A percentile compares a stretch with the other conserved stretches of the same genome.
Conservation (phyloP, 495 filamentous ascomycete genomes). For the Acidomyces sp. region DNA sequence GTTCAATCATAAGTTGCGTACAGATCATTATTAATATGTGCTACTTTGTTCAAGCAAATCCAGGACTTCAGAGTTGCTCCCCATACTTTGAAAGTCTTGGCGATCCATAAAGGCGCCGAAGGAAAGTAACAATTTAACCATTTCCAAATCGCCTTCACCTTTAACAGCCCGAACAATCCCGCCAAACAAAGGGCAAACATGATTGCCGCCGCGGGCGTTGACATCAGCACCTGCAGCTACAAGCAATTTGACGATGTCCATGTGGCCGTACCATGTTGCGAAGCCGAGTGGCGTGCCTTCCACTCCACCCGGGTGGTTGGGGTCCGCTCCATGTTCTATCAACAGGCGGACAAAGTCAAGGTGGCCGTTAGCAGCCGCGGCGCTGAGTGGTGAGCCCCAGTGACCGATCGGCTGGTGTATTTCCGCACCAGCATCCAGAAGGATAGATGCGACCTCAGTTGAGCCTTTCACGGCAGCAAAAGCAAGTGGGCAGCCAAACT, state of each 20-base stretch:
- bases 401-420: not conserved
- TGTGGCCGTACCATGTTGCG: constrained; percentile 7
- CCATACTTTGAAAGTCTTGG: no score
- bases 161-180: not conserved
- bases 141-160: not conserved
- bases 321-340: not conserved
- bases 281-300: constrained; percentile 5
- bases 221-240: constrained; percentile 11
- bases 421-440: constrained; percentile 10
- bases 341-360: not conserved
- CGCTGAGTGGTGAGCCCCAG: not conserved
- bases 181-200: constrained; percentile 5
- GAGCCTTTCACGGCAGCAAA: constrained; percentile 7
- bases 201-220: constrained; percentile 1
- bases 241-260: constrained; percentile 9
- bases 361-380: not conserved
- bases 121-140: constrained; percentile 7
- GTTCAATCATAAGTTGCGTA: no score
- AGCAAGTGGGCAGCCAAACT: constrained; percentile 9
- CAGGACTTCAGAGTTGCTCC: no score
- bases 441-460: not conserved
- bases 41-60: no score
- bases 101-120: no score
- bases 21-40: no score
- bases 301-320: constrained; percentile 1